A percentile compares a stretch with the other conserved stretches of the same genome.
Evolutionary conservation across 495 filamentous ascomycete genomes (phyloP).

Genomic region (Saxispiralis lemnorum): DNA sequence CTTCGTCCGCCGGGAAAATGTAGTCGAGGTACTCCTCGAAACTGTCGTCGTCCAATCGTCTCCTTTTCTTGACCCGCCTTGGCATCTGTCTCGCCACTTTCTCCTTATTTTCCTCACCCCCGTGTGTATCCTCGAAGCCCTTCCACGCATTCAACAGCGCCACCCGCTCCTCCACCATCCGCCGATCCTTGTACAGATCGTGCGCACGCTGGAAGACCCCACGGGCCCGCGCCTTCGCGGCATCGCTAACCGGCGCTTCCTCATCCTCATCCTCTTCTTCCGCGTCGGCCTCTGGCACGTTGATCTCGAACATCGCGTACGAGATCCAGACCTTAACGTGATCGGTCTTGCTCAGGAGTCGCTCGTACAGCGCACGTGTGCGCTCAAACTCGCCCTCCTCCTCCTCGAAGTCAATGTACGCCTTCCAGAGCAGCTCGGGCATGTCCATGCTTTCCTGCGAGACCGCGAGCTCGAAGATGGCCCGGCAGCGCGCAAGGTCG

Average conservation of each 20-base stretch:
- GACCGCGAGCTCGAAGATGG: slow-evolving; percentile 83
- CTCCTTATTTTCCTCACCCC: slow-evolving; percentile 57
- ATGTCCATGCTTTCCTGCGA: slow-evolving; percentile 77
- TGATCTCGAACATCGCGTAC: slow-evolving; percentile 93
- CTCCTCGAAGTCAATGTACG: slow-evolving; percentile 96
- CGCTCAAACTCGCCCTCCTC: slow-evolving; percentile 75
- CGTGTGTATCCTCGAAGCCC: slow-evolving; percentile 73
- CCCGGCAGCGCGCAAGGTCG: slow-evolving; percentile 71
- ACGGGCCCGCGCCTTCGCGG: slow-evolving; percentile 64
- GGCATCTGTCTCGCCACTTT: slow-evolving; percentile 88
- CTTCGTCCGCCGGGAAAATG: slow-evolving; percentile 90
- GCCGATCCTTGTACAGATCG: slow-evolving; percentile 77
- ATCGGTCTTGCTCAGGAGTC: slow-evolving; percentile 77
- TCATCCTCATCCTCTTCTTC: slow-evolving; percentile 40
- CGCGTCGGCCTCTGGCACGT: slow-evolving; percentile 53
- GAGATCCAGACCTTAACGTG: slow-evolving; percentile 98
- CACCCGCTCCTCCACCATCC: slow-evolving; percentile 84
- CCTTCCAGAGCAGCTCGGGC: slow-evolving; percentile 93
- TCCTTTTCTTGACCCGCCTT: slow-evolving; percentile 77
- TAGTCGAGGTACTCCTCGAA: slow-evolving; percentile 98
- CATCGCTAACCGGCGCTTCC: slow-evolving; percentile 58
- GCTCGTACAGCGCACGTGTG: slow-evolving; percentile 72
- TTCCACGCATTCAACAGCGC: slow-evolving; percentile 82
- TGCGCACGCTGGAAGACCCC: slow-evolving; percentile 73
- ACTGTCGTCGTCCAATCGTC: slow-evolving; percentile 81